Percentiles rank a stretch among this genome's conserved stretches.
These are phyloP conservation scores for Aspergillus latus DNA, from an alignment of 2,329 filamentous ascomycete genomes.

Conservation along the genomic window DNA sequence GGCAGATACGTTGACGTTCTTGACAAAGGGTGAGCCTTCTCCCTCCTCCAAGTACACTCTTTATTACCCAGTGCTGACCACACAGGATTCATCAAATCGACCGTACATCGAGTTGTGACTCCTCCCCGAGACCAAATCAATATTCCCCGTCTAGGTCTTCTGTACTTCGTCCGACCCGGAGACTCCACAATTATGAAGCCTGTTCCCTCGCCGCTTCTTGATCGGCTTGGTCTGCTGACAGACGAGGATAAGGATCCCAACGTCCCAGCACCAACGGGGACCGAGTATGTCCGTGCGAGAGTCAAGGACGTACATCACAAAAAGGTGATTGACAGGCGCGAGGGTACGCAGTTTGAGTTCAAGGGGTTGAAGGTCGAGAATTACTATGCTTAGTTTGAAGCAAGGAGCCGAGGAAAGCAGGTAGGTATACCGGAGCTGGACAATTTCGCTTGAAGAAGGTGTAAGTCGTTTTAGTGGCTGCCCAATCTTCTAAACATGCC, in stretches of 20 bases:
- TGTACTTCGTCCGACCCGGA: constrained; percentile 47
- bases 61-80: neutral
- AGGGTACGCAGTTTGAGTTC: constrained; percentile 48
- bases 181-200: constrained; percentile 33
- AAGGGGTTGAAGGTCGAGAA: constrained; percentile 43
- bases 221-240: constrained; percentile 27
- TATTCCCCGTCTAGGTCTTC: constrained; percentile 37
- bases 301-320: constrained; percentile 51
- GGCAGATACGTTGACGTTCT: constrained; percentile 50
- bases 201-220: constrained; percentile 32
- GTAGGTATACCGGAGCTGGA: too few relatives aligned
- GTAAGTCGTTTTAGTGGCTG: too few relatives aligned
- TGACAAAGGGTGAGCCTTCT: constrained; percentile 46
- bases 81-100: constrained; percentile 43
- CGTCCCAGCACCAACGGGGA: constrained; percentile 40
- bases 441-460: too few relatives aligned
- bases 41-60: too few relatives aligned
- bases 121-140: constrained; percentile 47
- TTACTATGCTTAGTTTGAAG: constrained; percentile 28
- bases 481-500: too few relatives aligned
- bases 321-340: constrained; percentile 45
- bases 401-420: too few relatives aligned
- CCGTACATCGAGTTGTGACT: constrained; percentile 47
- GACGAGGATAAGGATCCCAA: constrained; percentile 12
- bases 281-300: constrained; percentile 49